These are phyloP conservation scores for Aspergillus bertholletiae DNA, from an alignment of 495 filamentous ascomycete genomes.

Conservation along the genomic window DNA sequence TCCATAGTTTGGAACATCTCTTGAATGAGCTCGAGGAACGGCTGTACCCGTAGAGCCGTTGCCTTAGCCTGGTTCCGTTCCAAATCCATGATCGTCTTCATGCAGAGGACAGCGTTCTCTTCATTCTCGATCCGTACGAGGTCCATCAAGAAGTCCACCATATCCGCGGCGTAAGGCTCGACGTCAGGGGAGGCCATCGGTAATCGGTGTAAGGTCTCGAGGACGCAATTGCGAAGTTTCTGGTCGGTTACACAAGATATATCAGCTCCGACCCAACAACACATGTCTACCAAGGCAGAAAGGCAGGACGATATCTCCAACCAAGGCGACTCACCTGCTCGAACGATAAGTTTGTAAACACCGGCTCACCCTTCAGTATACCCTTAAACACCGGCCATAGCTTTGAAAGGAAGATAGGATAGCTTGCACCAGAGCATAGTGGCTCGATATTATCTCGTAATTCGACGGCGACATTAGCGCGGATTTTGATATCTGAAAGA, in stretches of 20 bases:
- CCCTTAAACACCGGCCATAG: slow-evolving; percentile 87
- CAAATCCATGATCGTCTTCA: slow-evolving; percentile 97
- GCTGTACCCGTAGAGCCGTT: slow-evolving; percentile 74
- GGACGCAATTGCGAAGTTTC: slow-evolving; percentile 85
- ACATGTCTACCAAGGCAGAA: neutral
- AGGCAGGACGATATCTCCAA: slow-evolving; percentile 1
- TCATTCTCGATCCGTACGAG: slow-evolving; percentile 92
- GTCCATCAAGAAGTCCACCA: slow-evolving; percentile 84
- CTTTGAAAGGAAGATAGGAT: slow-evolving; percentile 74
- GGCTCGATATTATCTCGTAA: slow-evolving; percentile 82
- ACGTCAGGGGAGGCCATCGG: slow-evolving; percentile 79
- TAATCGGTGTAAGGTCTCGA: slow-evolving; percentile 91
- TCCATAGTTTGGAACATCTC: slow-evolving; percentile 96
- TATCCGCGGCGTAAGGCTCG: slow-evolving; percentile 79
- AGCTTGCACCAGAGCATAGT: slow-evolving; percentile 59
- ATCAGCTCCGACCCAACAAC: slow-evolving; percentile 5
- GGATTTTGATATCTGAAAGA: slow-evolving; percentile 65
- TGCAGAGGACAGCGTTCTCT: slow-evolving; percentile 94
- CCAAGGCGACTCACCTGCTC: slow-evolving; percentile 62
- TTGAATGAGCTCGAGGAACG: slow-evolving; percentile 86
- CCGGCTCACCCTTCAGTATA: slow-evolving; percentile 80
- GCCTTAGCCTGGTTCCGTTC: slow-evolving; percentile 87
- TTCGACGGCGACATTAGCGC: slow-evolving; percentile 71
- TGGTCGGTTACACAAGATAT: slow-evolving; percentile 33
- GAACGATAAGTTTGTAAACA: slow-evolving; percentile 81